Percentiles rank a stretch among this genome's conserved stretches.
Conservation (phyloP, 139 green algal species). For the Protoeuglena noctilucae region DNA sequence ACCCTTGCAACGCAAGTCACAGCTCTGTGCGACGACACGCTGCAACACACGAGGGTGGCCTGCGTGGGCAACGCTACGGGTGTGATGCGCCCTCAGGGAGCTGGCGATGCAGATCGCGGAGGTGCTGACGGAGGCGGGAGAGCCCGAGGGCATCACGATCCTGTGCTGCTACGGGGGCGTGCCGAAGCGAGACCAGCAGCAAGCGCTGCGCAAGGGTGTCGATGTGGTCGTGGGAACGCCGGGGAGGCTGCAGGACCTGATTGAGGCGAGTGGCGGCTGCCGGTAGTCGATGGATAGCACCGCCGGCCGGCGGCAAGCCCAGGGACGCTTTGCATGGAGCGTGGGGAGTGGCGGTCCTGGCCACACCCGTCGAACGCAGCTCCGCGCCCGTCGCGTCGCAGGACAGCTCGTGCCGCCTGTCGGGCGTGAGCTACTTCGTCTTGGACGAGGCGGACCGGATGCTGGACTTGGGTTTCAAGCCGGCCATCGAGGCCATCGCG, state of each 20-base stretch:
- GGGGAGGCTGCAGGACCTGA: conserved; percentile 76
- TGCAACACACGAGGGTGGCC: no score
- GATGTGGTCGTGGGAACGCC: conserved; percentile 76
- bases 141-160: conserved; percentile 25
- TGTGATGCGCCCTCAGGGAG: no score
- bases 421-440: conserved; percentile 57
- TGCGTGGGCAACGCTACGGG: no score
- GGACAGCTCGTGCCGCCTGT: conserved; percentile 24
- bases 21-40: no score
- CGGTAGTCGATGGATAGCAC: neutral
- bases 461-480: conserved; percentile 86
- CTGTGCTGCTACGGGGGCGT: conserved; percentile 83
- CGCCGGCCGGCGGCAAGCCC: neutral
- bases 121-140: conserved; percentile 47
- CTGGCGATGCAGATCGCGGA: conserved; percentile 69
- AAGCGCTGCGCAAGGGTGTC: conserved; percentile 21
- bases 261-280: conserved; percentile 26
- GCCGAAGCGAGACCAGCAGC: conserved; percentile 56
- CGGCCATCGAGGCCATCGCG: conserved; percentile 52
- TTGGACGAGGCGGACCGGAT: conserved; percentile 90
- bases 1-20: no score
- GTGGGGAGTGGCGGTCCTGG: no score
- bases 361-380: no score
- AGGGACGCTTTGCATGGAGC: no score
- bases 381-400: no score